A percentile compares a stretch with the other conserved stretches of the same genome.
phyloP scores from a whole-genome alignment of 768 basidiomycete genomes.

The Clitopilus passeckerianus region DNA sequence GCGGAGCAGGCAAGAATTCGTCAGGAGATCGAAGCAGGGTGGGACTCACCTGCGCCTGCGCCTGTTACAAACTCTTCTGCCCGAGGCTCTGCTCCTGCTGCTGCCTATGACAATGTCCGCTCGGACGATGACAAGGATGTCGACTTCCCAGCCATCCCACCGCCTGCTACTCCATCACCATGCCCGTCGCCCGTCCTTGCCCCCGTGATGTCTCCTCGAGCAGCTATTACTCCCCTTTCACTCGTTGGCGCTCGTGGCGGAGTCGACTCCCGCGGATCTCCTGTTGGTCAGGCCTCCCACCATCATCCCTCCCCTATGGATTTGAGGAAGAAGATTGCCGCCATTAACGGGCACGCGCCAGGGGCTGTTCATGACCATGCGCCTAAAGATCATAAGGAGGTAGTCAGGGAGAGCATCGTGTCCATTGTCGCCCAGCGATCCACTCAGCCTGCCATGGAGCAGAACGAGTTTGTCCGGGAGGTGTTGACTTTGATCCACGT shows the following conservation, averaged over 20 bases:
- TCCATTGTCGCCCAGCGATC: conserved; percentile 16
- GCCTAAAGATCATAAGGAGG: conserved; percentile 6
- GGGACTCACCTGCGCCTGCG: conserved; percentile 45
- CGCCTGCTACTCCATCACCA: conserved; percentile 10
- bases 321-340: conserved; percentile 15
- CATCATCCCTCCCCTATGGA: neutral
- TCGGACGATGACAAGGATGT: conserved; percentile 17
- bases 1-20: conserved; percentile 34
- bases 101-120: neutral
- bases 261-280: neutral
- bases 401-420: conserved; percentile 24
- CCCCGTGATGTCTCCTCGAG: neutral
- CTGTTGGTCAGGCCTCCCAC: neutral
- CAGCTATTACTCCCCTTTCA: neutral
- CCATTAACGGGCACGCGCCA: conserved; percentile 7
- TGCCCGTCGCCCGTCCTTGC: conserved; percentile 5
- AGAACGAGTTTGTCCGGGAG: conserved; percentile 56
- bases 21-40: conserved; percentile 54
- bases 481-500: conserved; percentile 60
- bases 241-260: neutral
- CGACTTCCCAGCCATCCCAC: conserved; percentile 13
- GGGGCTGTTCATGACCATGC: conserved; percentile 10
- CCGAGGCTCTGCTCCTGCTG: neutral
- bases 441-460: conserved; percentile 27
- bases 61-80: neutral